phyloP scores from a whole-genome alignment of 2,329 filamentous ascomycete species.

The Beauveria sp. region DNA sequence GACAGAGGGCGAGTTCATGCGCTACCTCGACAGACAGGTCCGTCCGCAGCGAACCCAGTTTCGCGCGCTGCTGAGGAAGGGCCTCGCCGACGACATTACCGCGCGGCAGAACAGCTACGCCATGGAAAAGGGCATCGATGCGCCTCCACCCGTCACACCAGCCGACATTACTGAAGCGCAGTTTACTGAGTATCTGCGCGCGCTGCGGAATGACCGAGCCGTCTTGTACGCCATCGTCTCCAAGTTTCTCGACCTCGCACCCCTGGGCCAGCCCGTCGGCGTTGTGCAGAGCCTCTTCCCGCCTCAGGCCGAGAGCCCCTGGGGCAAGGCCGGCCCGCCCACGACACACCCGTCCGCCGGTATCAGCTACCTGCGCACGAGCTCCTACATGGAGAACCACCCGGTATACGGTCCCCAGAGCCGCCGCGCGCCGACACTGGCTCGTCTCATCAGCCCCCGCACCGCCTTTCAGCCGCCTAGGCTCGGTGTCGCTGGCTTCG shows the following conservation, averaged over 20 bases:
- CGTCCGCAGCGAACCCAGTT: slow-evolving; percentile 47
- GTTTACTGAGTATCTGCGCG: slow-evolving; percentile 43
- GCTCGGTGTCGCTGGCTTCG: slow-evolving; percentile 49
- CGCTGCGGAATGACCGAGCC: slow-evolving; percentile 42
- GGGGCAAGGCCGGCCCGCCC: slow-evolving; percentile 47
- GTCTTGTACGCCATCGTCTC: slow-evolving; percentile 47
- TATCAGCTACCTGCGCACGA: slow-evolving; percentile 52
- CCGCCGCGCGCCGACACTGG: slow-evolving; percentile 38
- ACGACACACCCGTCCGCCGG: slow-evolving; percentile 55
- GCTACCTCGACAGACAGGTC: slow-evolving; percentile 47
- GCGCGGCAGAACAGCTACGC: slow-evolving; percentile 28
- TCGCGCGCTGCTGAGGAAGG: slow-evolving; percentile 41
- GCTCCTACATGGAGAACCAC: slow-evolving; percentile 49
- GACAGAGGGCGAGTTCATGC: slow-evolving; percentile 51
- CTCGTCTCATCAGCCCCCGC: slow-evolving; percentile 43
- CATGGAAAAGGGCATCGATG: slow-evolving; percentile 28
- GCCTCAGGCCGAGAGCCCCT: slow-evolving; percentile 31
- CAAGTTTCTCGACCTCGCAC: slow-evolving; percentile 55
- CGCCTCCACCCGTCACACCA: slow-evolving; percentile 21
- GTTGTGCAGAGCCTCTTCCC: slow-evolving; percentile 20
- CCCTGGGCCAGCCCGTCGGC: slow-evolving; percentile 31
- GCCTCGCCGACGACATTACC: slow-evolving; percentile 40
- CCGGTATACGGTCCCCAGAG: slow-evolving; percentile 53
- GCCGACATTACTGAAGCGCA: slow-evolving; percentile 41
- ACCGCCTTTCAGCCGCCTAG: slow-evolving; percentile 27